Percentiles rank a stretch among this genome's conserved stretches.
Conservation (phyloP, 805 yeast genomes). For the Kluyveromyces dobzhanskii region DNA sequence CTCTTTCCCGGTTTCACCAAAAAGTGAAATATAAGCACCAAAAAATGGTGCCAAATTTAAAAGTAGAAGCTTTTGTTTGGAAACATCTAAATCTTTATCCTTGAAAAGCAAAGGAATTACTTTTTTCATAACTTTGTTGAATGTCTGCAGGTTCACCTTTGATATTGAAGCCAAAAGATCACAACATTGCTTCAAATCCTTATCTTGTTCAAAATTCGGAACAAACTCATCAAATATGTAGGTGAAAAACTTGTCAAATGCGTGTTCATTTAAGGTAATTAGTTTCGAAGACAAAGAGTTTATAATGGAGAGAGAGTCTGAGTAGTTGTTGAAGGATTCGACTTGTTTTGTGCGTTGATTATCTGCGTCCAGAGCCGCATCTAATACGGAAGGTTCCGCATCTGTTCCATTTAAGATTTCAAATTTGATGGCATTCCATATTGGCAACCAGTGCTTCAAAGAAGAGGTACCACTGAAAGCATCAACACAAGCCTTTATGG, state of each 20-base stretch:
- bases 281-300: conserved; percentile 36
- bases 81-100: conserved; percentile 35
- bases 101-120: conserved; percentile 38
- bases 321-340: conserved; percentile 34
- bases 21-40: conserved; percentile 40
- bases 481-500: conserved; percentile 50
- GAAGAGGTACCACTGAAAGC: conserved; percentile 43
- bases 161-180: conserved; percentile 50
- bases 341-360: conserved; percentile 11
- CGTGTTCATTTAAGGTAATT: conserved; percentile 21
- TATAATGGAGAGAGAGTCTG: conserved; percentile 38
- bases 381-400: background rate
- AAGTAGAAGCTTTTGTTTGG: conserved; percentile 51
- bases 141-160: conserved; percentile 37
- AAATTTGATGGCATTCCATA: conserved; percentile 85
- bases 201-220: conserved; percentile 41
- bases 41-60: conserved; percentile 53
- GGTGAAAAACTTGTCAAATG: conserved; percentile 33
- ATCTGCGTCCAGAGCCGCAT: background rate
- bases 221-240: conserved; percentile 43
- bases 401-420: conserved; percentile 82
- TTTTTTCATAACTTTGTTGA: conserved; percentile 40
- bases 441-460: conserved; percentile 53
- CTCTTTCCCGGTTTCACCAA: conserved; percentile 23
- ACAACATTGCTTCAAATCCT: conserved; percentile 56